Conservation (phyloP, 768 basidiomycete species). For the Pleurotus sapidus region DNA sequence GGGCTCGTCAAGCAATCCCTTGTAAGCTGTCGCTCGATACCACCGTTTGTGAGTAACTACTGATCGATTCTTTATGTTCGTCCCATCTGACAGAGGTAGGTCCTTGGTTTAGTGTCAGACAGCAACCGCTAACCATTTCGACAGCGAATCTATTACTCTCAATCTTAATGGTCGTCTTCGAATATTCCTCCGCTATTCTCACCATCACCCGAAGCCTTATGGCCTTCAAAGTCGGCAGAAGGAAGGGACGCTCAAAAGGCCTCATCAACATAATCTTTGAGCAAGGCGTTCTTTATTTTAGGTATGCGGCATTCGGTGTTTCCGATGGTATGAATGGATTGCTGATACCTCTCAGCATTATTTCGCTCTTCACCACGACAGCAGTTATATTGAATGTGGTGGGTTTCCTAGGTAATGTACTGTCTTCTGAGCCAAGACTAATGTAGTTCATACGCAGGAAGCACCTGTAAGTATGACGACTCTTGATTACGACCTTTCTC, state of each 20-base stretch:
- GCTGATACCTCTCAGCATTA: slow-evolving; percentile 13
- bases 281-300: slow-evolving; percentile 17
- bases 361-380: slow-evolving; percentile 18
- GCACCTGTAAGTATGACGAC: background rate
- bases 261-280: slow-evolving; percentile 22
- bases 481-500: background rate
- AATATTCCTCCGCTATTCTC: slow-evolving; percentile 20
- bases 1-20: slow-evolving; percentile 15
- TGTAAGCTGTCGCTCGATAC: slow-evolving; percentile 10
- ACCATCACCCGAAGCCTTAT: slow-evolving; percentile 21
- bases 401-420: slow-evolving; percentile 3
- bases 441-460: background rate
- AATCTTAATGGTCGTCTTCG: slow-evolving; percentile 24
- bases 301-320: background rate
- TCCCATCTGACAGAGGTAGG: background rate
- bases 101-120: background rate
- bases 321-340: background rate
- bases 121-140: background rate
- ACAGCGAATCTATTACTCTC: slow-evolving; percentile 22
- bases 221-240: slow-evolving; percentile 17
- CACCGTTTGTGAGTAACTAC: too few relatives aligned
- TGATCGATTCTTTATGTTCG: background rate
- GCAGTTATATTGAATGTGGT: slow-evolving; percentile 22
- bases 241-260: slow-evolving; percentile 14
- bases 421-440: background rate